A percentile compares a stretch with the other conserved stretches of the same genome.
These are phyloP conservation scores for Neotropicomus parvogracilis DNA, from an alignment of 1,284 basidiomycete species.

Conservation along the genomic window DNA sequence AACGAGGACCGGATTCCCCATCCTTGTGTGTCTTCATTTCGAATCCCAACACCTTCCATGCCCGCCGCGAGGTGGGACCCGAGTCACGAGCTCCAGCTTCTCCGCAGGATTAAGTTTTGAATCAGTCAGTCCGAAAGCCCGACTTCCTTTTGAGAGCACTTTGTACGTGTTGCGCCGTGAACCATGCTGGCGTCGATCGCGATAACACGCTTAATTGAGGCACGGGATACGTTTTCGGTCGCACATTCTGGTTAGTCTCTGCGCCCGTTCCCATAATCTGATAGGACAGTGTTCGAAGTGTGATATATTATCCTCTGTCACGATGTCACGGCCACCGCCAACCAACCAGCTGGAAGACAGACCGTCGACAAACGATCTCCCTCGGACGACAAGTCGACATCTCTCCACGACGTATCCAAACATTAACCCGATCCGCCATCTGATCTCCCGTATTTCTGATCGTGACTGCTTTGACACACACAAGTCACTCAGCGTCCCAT, in stretches of 20 bases:
- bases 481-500: neutral
- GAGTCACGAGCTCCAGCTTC: conserved; percentile 7
- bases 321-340: conserved; percentile 3
- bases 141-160: conserved; percentile 18
- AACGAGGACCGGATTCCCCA: conserved; percentile 14
- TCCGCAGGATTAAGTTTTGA: conserved; percentile 20
- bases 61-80: conserved; percentile 9
- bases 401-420: conserved; percentile 2
- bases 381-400: neutral
- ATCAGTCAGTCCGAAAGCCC: conserved; percentile 16
- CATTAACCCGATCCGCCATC: conserved; percentile 1
- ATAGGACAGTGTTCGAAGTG: conserved; percentile 15
- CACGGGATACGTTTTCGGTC: conserved; percentile 9
- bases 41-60: conserved; percentile 8
- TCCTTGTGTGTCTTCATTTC: conserved; percentile 10
- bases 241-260: conserved; percentile 8
- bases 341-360: conserved; percentile 1
- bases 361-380: neutral
- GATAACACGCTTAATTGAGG: conserved; percentile 28
- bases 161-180: conserved; percentile 25
- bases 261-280: conserved; percentile 11
- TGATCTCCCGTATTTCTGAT: conserved; percentile 9
- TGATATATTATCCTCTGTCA: conserved; percentile 7
- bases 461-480: neutral
- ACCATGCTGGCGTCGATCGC: conserved; percentile 27